Conservation (phyloP, 805 yeast genomes). For the Sugiyamaella qingdaonensis region DNA sequence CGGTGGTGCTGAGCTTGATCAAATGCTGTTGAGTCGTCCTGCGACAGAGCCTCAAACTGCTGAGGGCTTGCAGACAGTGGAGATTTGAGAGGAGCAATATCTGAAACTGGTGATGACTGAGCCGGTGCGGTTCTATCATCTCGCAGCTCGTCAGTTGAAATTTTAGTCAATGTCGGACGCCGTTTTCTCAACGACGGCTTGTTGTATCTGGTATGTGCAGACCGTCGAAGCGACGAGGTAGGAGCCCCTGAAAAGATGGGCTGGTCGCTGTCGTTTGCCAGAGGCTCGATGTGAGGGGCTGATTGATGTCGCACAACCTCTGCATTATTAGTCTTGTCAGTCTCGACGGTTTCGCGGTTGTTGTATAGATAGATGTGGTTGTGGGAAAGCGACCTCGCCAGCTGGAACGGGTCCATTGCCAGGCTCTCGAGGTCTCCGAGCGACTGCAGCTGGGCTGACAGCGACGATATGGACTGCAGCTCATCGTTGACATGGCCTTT, state of each 20-base stretch:
- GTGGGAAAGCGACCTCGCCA: constrained; percentile 69
- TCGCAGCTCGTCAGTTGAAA: neutral
- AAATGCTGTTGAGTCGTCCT: too few relatives aligned
- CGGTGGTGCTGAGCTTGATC: too few relatives aligned
- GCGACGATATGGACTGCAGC: constrained; percentile 29
- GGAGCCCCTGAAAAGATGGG: constrained; percentile 21
- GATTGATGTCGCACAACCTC: constrained; percentile 1
- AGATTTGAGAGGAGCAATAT: neutral
- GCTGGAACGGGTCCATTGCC: constrained; percentile 74
- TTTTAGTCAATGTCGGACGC: neutral
- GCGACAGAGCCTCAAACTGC: neutral
- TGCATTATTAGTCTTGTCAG: neutral
- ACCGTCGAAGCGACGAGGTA: constrained; percentile 23
- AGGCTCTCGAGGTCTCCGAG: constrained; percentile 56
- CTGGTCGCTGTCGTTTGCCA: constrained; percentile 24
- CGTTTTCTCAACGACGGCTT: constrained; percentile 17
- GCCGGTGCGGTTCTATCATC: neutral
- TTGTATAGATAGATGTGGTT: constrained; percentile 3
- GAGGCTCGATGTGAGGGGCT: constrained; percentile 7
- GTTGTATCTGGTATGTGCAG: constrained; percentile 23
- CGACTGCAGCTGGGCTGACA: constrained; percentile 67
- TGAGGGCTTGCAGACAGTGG: neutral
- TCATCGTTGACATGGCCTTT: constrained; percentile 14
- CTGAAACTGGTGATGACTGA: neutral
- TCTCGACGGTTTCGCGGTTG: constrained; percentile 1